Percentiles rank a stretch among this genome's conserved stretches.
Evolutionary conservation across 202 grass and related monocot species (phyloP).

Genomic region (Cymbopogon flexuosus): DNA sequence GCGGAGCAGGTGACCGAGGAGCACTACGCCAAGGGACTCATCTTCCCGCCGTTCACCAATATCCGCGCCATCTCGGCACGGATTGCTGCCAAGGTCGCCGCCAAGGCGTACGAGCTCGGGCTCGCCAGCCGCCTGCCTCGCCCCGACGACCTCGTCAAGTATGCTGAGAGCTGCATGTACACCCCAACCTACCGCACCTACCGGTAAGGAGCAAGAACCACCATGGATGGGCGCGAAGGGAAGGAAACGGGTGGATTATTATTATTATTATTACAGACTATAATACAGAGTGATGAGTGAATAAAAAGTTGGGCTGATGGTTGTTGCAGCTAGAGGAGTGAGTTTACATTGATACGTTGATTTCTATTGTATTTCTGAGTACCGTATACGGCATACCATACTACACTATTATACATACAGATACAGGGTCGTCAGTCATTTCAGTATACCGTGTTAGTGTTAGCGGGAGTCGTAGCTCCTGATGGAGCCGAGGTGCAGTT

Average conservation of each 20-base stretch:
- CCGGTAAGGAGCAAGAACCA: constrained; percentile 12
- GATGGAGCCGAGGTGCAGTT: no score
- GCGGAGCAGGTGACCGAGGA: constrained; percentile 65
- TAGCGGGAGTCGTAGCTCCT: no score
- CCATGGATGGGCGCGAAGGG: neutral
- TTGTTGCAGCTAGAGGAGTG: no score
- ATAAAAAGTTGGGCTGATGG: no score
- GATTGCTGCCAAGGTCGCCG: constrained; percentile 92
- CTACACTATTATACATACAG: no score
- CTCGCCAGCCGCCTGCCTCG: constrained; percentile 77
- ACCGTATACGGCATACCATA: no score
- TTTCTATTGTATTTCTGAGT: no score
- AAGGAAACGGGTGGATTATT: neutral
- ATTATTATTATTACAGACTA: neutral
- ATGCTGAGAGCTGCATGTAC: constrained; percentile 97
- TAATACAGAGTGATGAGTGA: no score
- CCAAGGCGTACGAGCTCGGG: constrained; percentile 88
- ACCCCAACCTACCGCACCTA: constrained; percentile 73
- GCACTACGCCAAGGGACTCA: constrained; percentile 65
- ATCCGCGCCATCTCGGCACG: constrained; percentile 88
- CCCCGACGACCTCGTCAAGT: constrained; percentile 70
- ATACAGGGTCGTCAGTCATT: no score
- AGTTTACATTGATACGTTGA: no score
- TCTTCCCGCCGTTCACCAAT: constrained; percentile 90
- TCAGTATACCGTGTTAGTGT: no score